Base-by-base conservation (phyloP, 345 rosid species). In the Bruguiera gymnorhiza region DNA sequence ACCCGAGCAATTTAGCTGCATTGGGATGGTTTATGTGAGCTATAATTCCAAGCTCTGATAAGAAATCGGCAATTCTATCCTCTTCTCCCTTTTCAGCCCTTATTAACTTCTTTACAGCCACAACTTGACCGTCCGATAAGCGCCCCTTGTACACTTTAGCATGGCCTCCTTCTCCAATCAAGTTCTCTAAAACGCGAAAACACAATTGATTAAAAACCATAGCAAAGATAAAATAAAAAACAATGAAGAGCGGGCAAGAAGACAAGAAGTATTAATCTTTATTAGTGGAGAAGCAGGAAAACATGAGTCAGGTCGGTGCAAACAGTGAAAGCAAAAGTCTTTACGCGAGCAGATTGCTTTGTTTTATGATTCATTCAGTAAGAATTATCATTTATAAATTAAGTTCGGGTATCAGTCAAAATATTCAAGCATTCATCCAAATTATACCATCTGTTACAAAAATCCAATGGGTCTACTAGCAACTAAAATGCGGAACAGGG, bases 11-110 rank as follows among this genome's bases (percentile, higher is more conserved):
- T 52, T 73, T 86, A 62, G 97, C 97, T 27, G 97, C 96, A 70
- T 91, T 89, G 1, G 90, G 96, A 66, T 94, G 97, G 81, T 88
- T 86, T 1, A 94, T 86, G 36, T 94, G 97, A 26, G 98, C 98
- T 43, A 94, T 86, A 27, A 94, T 94, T 70, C 98, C 98, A 3
- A 94, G 88, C 79, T 94, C 98, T 6, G 95, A 83, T 31, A 94
- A 78, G 84, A 91, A 94, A 78, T 91, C 91, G 0, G 85, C 85
- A 4, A 76, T 78, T 70, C 84, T 69, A 6, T 76, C 83, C 75
- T 87, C 95, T 62, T 81, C 85, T 23, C 83, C 83, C 80, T 82
- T 89, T 3, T 78, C 83, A 8, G 75, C 68, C 60, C 81, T 89
- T 50, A 70, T 75, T 29, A 91, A 72, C 89, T 83, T 88, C 93